A percentile compares a stretch with the other conserved stretches of the same genome.
These are phyloP conservation scores for Curvularia sp. DNA, from an alignment of 2,329 filamentous ascomycete species.

Conservation along the genomic window DNA sequence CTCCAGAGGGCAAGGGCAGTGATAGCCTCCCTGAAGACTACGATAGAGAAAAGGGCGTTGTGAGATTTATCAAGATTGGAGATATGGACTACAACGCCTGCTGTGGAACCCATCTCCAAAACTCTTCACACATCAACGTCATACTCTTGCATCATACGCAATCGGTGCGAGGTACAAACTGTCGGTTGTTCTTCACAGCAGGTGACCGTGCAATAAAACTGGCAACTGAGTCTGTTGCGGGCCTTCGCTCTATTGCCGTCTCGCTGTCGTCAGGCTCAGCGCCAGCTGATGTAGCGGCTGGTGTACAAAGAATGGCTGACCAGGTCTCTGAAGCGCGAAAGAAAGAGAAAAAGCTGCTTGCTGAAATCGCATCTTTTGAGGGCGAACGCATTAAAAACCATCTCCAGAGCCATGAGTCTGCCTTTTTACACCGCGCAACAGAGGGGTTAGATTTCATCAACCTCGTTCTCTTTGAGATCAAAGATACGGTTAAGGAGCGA, in stretches of 20 bases:
- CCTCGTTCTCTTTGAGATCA: conserved; percentile 37
- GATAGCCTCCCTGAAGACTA: conserved; percentile 43
- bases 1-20: conserved; percentile 35
- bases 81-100: conserved; percentile 47
- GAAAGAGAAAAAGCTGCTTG: conserved; percentile 39
- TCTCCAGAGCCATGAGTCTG: conserved; percentile 24
- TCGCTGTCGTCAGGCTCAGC: conserved; percentile 34
- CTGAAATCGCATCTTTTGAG: conserved; percentile 40
- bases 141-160: conserved; percentile 45
- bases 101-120: conserved; percentile 46
- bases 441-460: conserved; percentile 45
- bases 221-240: conserved; percentile 37
- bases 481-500: conserved; percentile 32
- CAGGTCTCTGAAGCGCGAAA: conserved; percentile 34
- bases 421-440: conserved; percentile 35
- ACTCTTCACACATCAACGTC: conserved; percentile 41
- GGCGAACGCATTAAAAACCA: conserved; percentile 32
- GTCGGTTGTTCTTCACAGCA: conserved; percentile 40
- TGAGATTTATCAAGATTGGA: conserved; percentile 45
- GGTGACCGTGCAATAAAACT: conserved; percentile 43
- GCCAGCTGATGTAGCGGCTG: conserved; percentile 35
- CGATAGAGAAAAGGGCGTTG: conserved; percentile 42
- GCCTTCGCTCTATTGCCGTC: conserved; percentile 37
- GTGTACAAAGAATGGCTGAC: conserved; percentile 36
- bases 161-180: conserved; percentile 42